phyloP scores from a whole-genome alignment of 495 filamentous ascomycete species.

The Neurospora sp. region DNA sequence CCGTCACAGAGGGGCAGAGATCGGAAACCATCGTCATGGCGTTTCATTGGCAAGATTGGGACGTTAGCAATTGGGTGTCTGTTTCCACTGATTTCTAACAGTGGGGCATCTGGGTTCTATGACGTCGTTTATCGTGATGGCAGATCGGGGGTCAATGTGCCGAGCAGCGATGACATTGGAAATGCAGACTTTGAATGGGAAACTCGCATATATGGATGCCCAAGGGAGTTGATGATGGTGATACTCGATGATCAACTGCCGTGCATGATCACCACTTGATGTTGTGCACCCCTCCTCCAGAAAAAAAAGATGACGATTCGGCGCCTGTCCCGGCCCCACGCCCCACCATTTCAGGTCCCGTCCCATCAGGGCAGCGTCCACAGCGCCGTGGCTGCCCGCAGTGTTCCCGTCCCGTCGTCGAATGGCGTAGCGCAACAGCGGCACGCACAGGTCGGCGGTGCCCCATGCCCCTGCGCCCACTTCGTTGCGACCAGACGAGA shows the following conservation, averaged over 20 bases:
- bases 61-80: not conserved
- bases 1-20: not conserved
- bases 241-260: not conserved
- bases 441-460: not conserved
- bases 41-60: not conserved
- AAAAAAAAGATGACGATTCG: not conserved
- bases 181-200: not conserved
- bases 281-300: not conserved
- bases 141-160: not conserved
- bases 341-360: not conserved
- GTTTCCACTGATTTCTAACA: not conserved
- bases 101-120: not conserved
- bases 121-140: not conserved
- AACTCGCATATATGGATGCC: not conserved
- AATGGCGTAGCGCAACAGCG: not conserved
- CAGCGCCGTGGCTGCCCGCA: not conserved
- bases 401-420: not conserved
- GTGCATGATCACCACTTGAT: not conserved
- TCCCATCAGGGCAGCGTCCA: not conserved
- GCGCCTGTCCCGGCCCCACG: not conserved
- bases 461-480: not conserved
- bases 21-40: not conserved
- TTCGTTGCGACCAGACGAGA: not conserved
- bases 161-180: not conserved
- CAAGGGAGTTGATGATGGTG: not conserved